Percentiles rank a stretch among this genome's conserved stretches.
Conservation (phyloP, 208 protist species). For the Leishmania arabica region DNA sequence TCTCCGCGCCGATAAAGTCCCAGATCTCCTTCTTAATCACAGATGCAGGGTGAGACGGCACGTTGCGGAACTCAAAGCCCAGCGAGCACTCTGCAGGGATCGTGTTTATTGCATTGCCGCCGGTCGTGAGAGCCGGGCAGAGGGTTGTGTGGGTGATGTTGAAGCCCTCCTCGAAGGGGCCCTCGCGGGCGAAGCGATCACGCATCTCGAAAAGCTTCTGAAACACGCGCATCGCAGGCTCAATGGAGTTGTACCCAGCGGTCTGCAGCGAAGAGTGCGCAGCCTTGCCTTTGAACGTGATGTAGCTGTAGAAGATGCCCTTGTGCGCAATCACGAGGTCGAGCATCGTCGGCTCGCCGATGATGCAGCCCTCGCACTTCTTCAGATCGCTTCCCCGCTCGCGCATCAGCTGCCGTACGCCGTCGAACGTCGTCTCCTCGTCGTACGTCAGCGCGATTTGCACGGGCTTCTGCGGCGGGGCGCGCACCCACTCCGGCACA, state of each 20-base stretch:
- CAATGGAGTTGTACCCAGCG: slow-evolving; percentile 39
- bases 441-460: slow-evolving; percentile 65
- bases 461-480: slow-evolving; percentile 55
- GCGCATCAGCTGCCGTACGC: slow-evolving; percentile 32
- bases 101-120: slow-evolving; percentile 62
- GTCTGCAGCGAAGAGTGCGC: slow-evolving; percentile 60
- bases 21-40: slow-evolving; percentile 34
- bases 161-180: slow-evolving; percentile 45
- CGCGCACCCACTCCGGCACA: slow-evolving; percentile 33
- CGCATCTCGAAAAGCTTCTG: slow-evolving; percentile 40
- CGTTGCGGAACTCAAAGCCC: slow-evolving; percentile 59
- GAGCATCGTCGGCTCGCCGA: slow-evolving; percentile 60
- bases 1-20: slow-evolving; percentile 28
- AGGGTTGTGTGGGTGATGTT: slow-evolving; percentile 39
- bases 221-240: slow-evolving; percentile 37
- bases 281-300: slow-evolving; percentile 46
- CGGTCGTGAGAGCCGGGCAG: slow-evolving; percentile 35
- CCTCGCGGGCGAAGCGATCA: slow-evolving; percentile 42
- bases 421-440: slow-evolving; percentile 50
- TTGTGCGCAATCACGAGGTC: slow-evolving; percentile 60
- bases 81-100: slow-evolving; percentile 51
- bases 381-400: slow-evolving; percentile 24
- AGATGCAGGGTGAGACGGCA: slow-evolving; percentile 30
- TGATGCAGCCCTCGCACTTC: slow-evolving; percentile 55
- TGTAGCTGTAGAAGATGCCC: slow-evolving; percentile 32